Conservation (phyloP, 208 protist genomes). For the Acanthamoeba lenticulata region DNA sequence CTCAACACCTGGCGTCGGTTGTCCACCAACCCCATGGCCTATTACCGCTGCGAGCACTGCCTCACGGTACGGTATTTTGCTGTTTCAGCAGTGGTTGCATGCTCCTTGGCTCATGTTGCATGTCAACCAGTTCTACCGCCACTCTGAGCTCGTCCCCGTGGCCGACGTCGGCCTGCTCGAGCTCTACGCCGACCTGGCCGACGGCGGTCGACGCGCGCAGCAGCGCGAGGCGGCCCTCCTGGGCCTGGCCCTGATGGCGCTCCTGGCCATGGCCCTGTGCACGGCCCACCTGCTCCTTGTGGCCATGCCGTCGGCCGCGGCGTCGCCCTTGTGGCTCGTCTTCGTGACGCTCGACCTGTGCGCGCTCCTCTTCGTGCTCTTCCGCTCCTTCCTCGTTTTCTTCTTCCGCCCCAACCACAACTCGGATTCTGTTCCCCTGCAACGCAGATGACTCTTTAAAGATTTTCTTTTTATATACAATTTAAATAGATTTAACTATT, state of each 20-base stretch:
- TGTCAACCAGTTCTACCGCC: not conserved
- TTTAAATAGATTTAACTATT: too few species aligned
- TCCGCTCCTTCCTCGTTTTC: not conserved
- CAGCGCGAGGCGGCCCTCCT: not conserved
- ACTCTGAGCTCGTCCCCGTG: not conserved
- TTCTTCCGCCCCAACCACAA: not conserved
- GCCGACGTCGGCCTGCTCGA: not conserved
- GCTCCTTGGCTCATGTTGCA: not conserved
- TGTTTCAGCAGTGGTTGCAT: not conserved
- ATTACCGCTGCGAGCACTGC: slow-evolving; percentile 23
- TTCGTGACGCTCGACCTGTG: not conserved
- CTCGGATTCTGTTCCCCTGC: too few species aligned
- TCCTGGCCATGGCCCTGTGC: not conserved
- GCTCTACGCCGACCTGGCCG: not conserved
- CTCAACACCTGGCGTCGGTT: not conserved
- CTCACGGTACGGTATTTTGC: not conserved
- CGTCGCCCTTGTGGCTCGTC: not conserved
- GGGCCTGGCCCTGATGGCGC: not conserved
- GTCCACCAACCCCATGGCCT: not conserved
- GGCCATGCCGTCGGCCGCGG: not conserved
- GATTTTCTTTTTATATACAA: too few species aligned
- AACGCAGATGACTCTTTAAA: too few species aligned
- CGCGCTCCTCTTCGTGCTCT: not conserved
- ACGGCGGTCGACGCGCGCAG: not conserved
- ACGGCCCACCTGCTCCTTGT: not conserved